Evolutionary conservation across 768 basidiomycete genomes (phyloP).

Genomic region (Leccinum truebloodii): DNA sequence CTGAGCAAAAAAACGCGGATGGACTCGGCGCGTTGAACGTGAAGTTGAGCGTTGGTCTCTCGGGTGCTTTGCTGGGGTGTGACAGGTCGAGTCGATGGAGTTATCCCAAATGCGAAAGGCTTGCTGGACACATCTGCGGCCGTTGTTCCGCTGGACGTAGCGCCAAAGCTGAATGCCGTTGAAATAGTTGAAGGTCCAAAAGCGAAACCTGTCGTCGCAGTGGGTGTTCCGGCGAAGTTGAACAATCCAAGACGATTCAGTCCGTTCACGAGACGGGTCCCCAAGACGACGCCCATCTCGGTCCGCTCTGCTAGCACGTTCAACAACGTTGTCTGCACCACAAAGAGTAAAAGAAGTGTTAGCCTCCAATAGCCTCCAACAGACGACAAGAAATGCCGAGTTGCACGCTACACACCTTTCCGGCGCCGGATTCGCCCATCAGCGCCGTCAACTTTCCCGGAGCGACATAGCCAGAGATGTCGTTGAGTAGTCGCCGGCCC

Average conservation of each 20-base stretch:
- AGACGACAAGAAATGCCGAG: too few relatives aligned
- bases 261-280: constrained; percentile 48
- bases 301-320: constrained; percentile 48
- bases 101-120: constrained; percentile 54
- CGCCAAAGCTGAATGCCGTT: constrained; percentile 50
- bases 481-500: constrained; percentile 58
- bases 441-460: constrained; percentile 80
- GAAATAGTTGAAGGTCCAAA: constrained; percentile 43
- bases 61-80: constrained; percentile 55
- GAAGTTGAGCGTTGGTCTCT: constrained; percentile 48
- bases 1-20: constrained; percentile 37
- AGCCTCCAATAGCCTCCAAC: not conserved
- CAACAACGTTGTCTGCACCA: constrained; percentile 46
- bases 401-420: constrained; percentile 35
- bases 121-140: constrained; percentile 47
- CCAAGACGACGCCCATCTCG: constrained; percentile 39
- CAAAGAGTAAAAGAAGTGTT: not conserved
- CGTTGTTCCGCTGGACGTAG: constrained; percentile 35
- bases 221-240: too few relatives aligned
- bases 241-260: not conserved
- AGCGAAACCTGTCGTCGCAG: constrained; percentile 35
- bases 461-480: constrained; percentile 77
- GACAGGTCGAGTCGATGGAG: constrained; percentile 46
- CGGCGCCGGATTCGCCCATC: constrained; percentile 66
- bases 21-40: constrained; percentile 44